Base-by-base conservation (phyloP, 2,329 filamentous ascomycete species). In the Rhinocladiella similis region DNA sequence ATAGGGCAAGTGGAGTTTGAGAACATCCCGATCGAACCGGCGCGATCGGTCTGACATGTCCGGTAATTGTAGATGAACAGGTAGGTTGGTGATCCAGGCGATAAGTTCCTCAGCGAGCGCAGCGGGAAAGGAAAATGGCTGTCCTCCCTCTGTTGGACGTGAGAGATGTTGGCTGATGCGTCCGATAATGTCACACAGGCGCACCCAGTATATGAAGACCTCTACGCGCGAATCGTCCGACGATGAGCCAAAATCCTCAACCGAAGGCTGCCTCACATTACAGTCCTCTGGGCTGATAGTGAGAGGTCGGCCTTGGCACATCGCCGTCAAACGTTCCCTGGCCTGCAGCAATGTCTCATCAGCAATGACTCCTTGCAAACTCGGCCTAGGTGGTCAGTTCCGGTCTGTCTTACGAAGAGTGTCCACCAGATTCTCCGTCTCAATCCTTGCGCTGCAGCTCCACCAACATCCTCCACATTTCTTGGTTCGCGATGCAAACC, bases 351-450 rank as follows among this genome's bases (percentile, higher is more conserved):
- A 35, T 14, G 35, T 35, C 19, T 42, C 10, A n/a, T 51, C n/a
- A 42, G 18, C n/a, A 5, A n/a, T 16, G 35, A n/a, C 16, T 18
- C 5, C 18, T 25, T 42, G 35, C 3, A 42, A 13, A 4, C 12
- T 20, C 27, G 19, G 18, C 5, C 14, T 3, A 47, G 29, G 27
- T 29, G 14, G 39, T 38, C 27, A 20, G 7, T 42, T 10, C 29
- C 10, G 5, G 29, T 7, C 19, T 12, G n/a, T 49, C 53, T 33
- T 53, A 59, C 71, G 61, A 75, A 75, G n/a, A 70, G 68, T 1
- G 73, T 75, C 73, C 73, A 76, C 73, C 73, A 75, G 45, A 76
- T 74, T n/a, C 71, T 63, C 6, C 72, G 67, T 5, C 73, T 66
- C 1, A 74, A 57, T 38, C 72, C 67, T 14, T 66, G 51, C 12